Conservation (phyloP, 306 rosid genomes). For the Cicer cuneatum region DNA sequence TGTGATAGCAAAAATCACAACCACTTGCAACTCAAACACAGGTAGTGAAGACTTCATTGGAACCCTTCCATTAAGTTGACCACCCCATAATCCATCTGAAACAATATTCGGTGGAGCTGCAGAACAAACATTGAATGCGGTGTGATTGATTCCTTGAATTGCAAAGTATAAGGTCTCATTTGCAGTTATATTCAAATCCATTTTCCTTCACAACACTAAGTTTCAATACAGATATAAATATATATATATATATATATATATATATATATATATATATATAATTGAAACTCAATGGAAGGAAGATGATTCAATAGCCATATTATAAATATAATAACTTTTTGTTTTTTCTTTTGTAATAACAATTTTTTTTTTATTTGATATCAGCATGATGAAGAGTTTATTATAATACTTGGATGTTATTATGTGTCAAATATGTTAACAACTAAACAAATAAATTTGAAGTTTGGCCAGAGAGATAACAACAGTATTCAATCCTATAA, state of each 20-base stretch:
- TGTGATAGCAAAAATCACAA: conserved; percentile 47
- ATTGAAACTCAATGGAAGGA: not conserved
- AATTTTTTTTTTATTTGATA: not conserved
- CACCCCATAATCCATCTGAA: conserved; percentile 54
- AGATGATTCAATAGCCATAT: conserved; percentile 4
- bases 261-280: no score
- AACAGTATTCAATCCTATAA: not conserved
- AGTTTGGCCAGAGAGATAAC: not conserved
- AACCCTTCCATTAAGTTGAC: not conserved
- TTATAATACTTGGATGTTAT: not conserved
- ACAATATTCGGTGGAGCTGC: conserved; percentile 39
- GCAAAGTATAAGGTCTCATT: not conserved
- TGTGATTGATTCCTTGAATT: accelerated
- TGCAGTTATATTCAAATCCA: not conserved
- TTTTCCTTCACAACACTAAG: conserved; percentile 6
- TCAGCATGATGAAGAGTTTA: not conserved
- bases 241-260: no score
- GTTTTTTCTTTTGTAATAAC: not conserved
- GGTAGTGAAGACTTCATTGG: conserved; percentile 41
- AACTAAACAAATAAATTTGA: not conserved
- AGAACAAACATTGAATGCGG: conserved; percentile 3
- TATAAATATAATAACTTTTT: not conserved
- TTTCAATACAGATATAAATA: not conserved
- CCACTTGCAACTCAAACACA: conserved; percentile 54
- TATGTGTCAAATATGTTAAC: conserved; percentile 7